Conservation (phyloP, 1,139 yeast species). For the Geotrichum australiense region DNA sequence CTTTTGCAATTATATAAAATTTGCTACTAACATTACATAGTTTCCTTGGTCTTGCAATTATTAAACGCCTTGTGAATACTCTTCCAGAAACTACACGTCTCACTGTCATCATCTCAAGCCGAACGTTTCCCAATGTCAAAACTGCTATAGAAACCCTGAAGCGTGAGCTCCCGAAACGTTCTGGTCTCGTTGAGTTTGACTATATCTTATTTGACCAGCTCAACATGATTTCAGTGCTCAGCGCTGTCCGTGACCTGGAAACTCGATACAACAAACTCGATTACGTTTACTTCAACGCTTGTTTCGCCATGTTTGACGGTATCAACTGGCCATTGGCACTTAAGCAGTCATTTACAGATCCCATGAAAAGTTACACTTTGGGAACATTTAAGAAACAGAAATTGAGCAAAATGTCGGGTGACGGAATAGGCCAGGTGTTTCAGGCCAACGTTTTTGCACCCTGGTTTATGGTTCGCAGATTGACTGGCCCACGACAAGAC, state of each 20-base stretch:
- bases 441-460: slow-evolving; percentile 97
- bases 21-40: slow-evolving; percentile 32
- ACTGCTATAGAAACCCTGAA: slow-evolving; percentile 64
- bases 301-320: slow-evolving; percentile 80
- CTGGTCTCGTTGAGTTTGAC: slow-evolving; percentile 70
- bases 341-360: slow-evolving; percentile 53
- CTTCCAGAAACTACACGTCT: slow-evolving; percentile 47
- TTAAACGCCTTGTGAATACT: slow-evolving; percentile 63
- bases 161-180: slow-evolving; percentile 35
- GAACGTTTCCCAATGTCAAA: slow-evolving; percentile 77
- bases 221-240: slow-evolving; percentile 78
- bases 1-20: background rate
- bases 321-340: slow-evolving; percentile 78
- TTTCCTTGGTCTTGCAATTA: slow-evolving; percentile 79
- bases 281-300: slow-evolving; percentile 78
- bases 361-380: slow-evolving; percentile 63
- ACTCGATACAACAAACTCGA: slow-evolving; percentile 61
- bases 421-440: slow-evolving; percentile 76
- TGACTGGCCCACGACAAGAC: slow-evolving; percentile 9
- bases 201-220: slow-evolving; percentile 80
- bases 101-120: slow-evolving; percentile 78
- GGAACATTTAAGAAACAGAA: slow-evolving; percentile 79
- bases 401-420: slow-evolving; percentile 64
- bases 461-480: slow-evolving; percentile 47
- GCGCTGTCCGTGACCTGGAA: slow-evolving; percentile 64